Conservation (phyloP, 1,284 basidiomycete genomes). For the Schizopora paradoxa region DNA sequence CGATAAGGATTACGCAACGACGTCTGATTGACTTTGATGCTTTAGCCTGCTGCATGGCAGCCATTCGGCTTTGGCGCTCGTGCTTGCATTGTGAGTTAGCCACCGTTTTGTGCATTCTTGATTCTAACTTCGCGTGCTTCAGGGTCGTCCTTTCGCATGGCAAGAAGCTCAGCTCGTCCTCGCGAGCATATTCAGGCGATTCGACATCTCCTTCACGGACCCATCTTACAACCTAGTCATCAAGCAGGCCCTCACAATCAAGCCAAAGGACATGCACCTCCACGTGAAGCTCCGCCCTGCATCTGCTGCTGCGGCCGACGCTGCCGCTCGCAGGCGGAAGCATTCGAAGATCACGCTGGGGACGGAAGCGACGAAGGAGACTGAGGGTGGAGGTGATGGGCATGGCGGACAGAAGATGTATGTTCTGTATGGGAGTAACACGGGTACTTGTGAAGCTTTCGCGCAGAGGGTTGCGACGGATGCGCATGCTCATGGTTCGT, state of each 20-base stretch:
- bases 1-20: slow-evolving; percentile 5
- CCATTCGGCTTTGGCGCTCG: slow-evolving; percentile 25
- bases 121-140: slow-evolving; percentile 14
- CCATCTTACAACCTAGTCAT: slow-evolving; percentile 24
- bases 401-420: slow-evolving; percentile 4
- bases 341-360: not conserved
- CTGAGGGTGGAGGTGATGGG: not conserved
- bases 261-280: slow-evolving; percentile 26
- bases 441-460: slow-evolving; percentile 17
- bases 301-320: not conserved
- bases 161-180: slow-evolving; percentile 27
- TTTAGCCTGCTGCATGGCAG: slow-evolving; percentile 25
- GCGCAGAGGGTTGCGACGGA: slow-evolving; percentile 14
- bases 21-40: too few relatives aligned
- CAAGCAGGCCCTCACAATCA: slow-evolving; percentile 28
- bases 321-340: slow-evolving; percentile 3
- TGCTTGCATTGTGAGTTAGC: slow-evolving; percentile 25
- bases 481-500: slow-evolving; percentile 9
- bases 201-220: slow-evolving; percentile 26
- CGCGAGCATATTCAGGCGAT: slow-evolving; percentile 25
- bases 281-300: slow-evolving; percentile 23
- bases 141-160: slow-evolving; percentile 27
- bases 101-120: not conserved
- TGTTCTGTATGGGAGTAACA: slow-evolving; percentile 18
- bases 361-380: not conserved